A percentile compares a stretch with the other conserved stretches of the same genome.
Evolutionary conservation across 2,329 filamentous ascomycete species (phyloP).

Genomic region (Onygenales sp.): DNA sequence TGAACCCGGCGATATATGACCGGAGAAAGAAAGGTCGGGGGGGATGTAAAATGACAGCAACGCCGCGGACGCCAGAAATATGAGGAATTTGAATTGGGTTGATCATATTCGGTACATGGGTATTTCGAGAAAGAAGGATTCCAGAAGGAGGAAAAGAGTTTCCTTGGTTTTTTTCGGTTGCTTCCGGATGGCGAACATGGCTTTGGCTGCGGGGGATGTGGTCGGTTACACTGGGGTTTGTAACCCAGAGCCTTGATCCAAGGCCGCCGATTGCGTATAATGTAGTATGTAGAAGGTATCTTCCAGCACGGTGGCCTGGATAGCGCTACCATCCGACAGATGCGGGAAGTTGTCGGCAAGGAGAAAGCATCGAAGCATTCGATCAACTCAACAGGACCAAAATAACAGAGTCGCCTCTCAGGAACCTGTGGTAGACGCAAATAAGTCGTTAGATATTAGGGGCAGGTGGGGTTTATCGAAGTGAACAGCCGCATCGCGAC

Average conservation of each 20-base stretch:
- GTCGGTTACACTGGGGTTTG: no score
- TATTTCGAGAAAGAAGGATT: background rate
- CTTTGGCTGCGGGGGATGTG: no score
- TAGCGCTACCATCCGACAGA: background rate
- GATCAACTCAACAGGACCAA: slow-evolving; percentile 69
- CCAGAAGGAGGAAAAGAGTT: background rate
- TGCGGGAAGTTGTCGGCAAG: background rate
- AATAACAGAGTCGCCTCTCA: slow-evolving; percentile 81
- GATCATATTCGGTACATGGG: slow-evolving; percentile 1
- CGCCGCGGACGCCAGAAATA: background rate
- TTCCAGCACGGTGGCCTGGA: background rate
- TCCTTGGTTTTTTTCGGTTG: background rate
- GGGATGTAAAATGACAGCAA: slow-evolving; percentile 3
- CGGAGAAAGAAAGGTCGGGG: no score
- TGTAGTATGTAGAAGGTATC: background rate
- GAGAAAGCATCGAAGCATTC: background rate
- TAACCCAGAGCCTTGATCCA: background rate
- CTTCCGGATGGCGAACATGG: background rate
- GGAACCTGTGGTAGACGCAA: slow-evolving; percentile 50
- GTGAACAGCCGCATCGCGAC: background rate
- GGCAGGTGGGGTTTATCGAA: background rate
- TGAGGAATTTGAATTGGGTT: background rate
- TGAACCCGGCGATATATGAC: no score
- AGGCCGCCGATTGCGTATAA: background rate
- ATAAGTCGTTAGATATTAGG: background rate